Evolutionary conservation across 2,329 filamentous ascomycete genomes (phyloP).

Genomic region (Lasiodiplodia sp.): DNA sequence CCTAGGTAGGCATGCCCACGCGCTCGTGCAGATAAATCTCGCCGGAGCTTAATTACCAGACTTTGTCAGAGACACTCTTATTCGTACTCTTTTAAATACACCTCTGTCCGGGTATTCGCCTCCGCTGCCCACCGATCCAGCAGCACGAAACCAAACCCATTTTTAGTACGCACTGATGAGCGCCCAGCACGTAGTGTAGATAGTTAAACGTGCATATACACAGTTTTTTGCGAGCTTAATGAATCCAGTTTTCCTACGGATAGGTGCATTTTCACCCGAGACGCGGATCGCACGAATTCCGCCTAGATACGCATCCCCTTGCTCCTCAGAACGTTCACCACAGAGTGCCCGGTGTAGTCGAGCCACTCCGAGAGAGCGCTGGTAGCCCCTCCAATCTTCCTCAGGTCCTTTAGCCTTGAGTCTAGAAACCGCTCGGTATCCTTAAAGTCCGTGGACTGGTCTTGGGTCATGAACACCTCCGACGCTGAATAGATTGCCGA

Average conservation of each 20-base stretch:
- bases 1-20: not conserved
- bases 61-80: no score
- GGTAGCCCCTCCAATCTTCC: conserved; percentile 67
- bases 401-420: conserved; percentile 74
- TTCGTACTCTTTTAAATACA: no score
- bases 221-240: no score
- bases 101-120: no score
- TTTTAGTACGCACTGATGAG: not conserved
- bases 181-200: not conserved
- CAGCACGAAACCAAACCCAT: no score
- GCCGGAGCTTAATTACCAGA: no score
- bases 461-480: conserved; percentile 95
- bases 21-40: not conserved
- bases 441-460: conserved; percentile 73
- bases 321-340: conserved; percentile 83
- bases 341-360: conserved; percentile 79
- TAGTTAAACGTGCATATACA: not conserved
- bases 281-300: not conserved
- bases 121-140: no score
- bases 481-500: conserved; percentile 72
- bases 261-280: not conserved
- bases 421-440: conserved; percentile 84
- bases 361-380: conserved; percentile 76
- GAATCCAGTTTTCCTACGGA: not conserved
- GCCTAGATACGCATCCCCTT: conserved; percentile 80